Evolutionary conservation across 305 asterid species (phyloP), one percentile per base, ranked within the genome.

Genomic region (Fraxinus baroniana): DNA sequence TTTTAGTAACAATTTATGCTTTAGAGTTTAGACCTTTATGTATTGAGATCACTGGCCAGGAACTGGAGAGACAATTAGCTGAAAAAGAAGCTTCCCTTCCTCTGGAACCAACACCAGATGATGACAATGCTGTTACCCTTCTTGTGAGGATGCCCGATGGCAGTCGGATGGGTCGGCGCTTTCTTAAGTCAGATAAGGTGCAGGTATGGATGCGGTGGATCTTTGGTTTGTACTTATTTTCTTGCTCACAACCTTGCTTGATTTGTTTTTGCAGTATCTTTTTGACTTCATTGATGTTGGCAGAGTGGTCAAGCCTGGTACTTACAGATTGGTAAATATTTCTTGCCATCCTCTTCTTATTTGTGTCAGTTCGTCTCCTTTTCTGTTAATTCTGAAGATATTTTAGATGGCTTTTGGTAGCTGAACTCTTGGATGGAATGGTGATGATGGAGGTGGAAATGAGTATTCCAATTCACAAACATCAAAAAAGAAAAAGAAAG

Each of bases 111-210:
- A 73, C 92, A 24, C 49, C 91, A 8, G 93, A 91, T 87, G 95
- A 93, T 71, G 98, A 91, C 87, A 91, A 89, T 85, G 94, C 98
- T 44, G 93, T 96, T 78, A 96, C 94, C 13, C 97, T 96, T 64
- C 97, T 96, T 86, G 95, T 96, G 78, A 92, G 98, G 74, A 91
- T 96, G 98, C 98, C 99, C 80, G 98, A 96, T 87, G 99, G 98
- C 70, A 91, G 92, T 85, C 89, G 99, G 84, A 89, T 95, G 86
- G 98, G 99, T 49, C 93, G 99, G 13, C 91, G 98, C 70, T 96
- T 96, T 89, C 91, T 82, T 15, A 96, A 93, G 89, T 90, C 95
- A 9, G 96, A 96, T 88, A 93, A 82, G 87, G 87, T 96, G 77
- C 98, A 96, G 97, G 99, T 96, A 90, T n/a, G 77, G 46, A 74